phyloP scores from a whole-genome alignment of 148 eudicot genomes.

The Vaccinium corymbosum region DNA sequence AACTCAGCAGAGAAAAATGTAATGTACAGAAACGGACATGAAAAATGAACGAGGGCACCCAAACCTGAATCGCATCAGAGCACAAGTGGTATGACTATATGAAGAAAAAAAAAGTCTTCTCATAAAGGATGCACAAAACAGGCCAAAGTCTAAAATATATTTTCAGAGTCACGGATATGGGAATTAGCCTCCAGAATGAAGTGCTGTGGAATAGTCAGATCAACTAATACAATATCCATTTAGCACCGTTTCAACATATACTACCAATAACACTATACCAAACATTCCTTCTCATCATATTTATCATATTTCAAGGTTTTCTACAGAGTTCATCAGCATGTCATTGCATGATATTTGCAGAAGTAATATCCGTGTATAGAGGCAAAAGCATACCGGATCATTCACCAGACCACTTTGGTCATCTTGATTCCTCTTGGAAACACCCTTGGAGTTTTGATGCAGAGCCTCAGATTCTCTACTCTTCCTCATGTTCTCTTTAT shows the following conservation, averaged over 20 bases:
- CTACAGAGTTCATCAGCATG: neutral
- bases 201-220: neutral
- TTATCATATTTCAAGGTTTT: neutral
- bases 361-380: slow-evolving; percentile 16
- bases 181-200: neutral
- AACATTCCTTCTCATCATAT: neutral
- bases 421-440: slow-evolving; percentile 65
- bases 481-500: slow-evolving; percentile 56
- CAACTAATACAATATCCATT: neutral
- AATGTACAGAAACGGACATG: neutral
- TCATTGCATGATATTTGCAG: neutral
- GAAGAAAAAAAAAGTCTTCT: neutral
- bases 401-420: slow-evolving; percentile 46
- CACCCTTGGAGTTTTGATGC: slow-evolving; percentile 39
- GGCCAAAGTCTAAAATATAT: neutral
- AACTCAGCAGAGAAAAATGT: neutral
- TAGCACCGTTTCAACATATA: neutral
- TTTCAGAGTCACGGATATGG: neutral
- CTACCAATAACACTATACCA: neutral
- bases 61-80: neutral
- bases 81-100: neutral
- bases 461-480: slow-evolving; percentile 60
- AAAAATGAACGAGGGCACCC: neutral
- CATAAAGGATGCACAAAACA: neutral
- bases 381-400: slow-evolving; percentile 70